Percentiles rank a stretch among this genome's conserved stretches.
phyloP scores from a whole-genome alignment of 805 yeast genomes.

The Jamesozyma spencerorum region DNA sequence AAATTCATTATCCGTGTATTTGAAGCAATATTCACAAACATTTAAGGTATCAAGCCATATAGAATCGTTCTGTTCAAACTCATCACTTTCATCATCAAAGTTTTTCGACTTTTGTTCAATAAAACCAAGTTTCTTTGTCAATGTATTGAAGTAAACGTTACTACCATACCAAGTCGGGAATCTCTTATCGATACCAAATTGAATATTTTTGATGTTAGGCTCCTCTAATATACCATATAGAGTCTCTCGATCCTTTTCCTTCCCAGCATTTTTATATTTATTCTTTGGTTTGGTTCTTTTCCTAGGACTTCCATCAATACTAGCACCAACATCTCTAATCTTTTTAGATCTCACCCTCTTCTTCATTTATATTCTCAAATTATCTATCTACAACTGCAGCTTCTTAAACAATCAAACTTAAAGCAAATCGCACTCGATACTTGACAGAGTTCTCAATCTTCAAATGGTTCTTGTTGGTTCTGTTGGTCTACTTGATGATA shows the following conservation, averaged over 20 bases:
- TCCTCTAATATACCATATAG: constrained; percentile 51
- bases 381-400: too few species aligned
- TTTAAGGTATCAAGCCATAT: constrained; percentile 53
- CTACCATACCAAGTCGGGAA: constrained; percentile 86
- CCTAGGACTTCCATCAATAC: neutral
- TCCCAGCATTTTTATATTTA: constrained; percentile 4
- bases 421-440: too few species aligned
- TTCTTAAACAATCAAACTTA: too few species aligned
- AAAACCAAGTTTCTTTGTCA: constrained; percentile 5
- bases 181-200: constrained; percentile 50
- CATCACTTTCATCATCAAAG: constrained; percentile 1
- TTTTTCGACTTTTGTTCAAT: constrained; percentile 5
- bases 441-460: too few species aligned
- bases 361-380: neutral
- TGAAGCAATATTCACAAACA: constrained; percentile 80
- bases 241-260: constrained; percentile 11
- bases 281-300: neutral
- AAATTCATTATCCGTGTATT: constrained; percentile 47
- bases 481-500: too few species aligned
- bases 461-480: too few species aligned
- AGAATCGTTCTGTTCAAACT: constrained; percentile 12
- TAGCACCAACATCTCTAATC: too few species aligned
- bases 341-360: neutral
- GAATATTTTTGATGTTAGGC: constrained; percentile 57
- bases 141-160: constrained; percentile 57